phyloP scores from a whole-genome alignment of 2,329 filamentous ascomycete genomes.

The Aspergillus thermomutatus region DNA sequence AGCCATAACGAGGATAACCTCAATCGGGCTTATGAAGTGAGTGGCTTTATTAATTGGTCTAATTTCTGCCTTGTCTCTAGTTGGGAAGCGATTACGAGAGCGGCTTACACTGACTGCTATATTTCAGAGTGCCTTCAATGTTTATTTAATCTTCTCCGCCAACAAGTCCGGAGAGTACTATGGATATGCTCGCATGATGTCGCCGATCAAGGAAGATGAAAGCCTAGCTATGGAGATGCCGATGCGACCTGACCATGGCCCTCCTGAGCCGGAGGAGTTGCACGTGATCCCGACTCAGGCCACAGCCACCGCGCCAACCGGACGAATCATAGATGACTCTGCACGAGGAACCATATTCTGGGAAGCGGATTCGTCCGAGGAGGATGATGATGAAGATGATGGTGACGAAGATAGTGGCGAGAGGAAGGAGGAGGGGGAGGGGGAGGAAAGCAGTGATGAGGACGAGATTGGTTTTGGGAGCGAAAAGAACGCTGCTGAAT shows the following conservation, averaged over 20 bases:
- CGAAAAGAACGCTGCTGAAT: conserved; percentile 48
- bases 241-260: conserved; percentile 56
- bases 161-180: conserved; percentile 98
- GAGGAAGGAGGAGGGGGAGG: conserved; percentile 1
- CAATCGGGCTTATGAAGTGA: conserved; percentile 78
- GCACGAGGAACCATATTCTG: conserved; percentile 95
- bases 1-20: conserved; percentile 84
- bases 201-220: conserved; percentile 75
- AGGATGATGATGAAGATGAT: conserved; percentile 34
- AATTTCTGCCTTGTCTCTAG: background rate
- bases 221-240: conserved; percentile 67
- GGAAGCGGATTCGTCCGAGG: conserved; percentile 70
- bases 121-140: conserved; percentile 68
- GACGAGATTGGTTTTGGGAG: conserved; percentile 33
- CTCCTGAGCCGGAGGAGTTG: conserved; percentile 63
- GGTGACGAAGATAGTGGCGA: conserved; percentile 24
- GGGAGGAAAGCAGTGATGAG: conserved; percentile 33
- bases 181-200: conserved; percentile 88
- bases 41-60: conserved; percentile 14
- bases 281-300: conserved; percentile 77
- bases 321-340: conserved; percentile 87
- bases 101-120: background rate
- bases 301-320: conserved; percentile 73
- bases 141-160: conserved; percentile 91
- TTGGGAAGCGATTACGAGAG: background rate